Conservation (phyloP, 108 stramenopile species). For the Pseudonitzschia multistriata region DNA sequence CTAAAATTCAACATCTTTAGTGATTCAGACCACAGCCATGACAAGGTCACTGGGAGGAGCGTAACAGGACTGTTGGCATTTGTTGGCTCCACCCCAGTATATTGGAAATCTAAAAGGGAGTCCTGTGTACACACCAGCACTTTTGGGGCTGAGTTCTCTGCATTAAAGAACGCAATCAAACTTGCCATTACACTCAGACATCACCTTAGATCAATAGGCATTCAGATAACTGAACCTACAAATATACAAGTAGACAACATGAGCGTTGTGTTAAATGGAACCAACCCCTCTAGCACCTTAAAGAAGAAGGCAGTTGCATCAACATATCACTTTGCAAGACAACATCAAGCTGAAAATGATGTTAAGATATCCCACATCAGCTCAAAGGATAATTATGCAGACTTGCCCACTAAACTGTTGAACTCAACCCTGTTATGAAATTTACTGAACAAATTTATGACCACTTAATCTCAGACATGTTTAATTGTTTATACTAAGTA, state of each 20-base stretch:
- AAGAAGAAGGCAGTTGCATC: conserved; percentile 44
- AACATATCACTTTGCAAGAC: conserved; percentile 41
- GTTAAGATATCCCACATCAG: too few relatives aligned
- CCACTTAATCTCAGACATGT: too few relatives aligned
- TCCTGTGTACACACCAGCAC: conserved; percentile 41
- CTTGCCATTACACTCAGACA: too few relatives aligned
- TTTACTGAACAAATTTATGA: too few relatives aligned
- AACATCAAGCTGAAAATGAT: conserved; percentile 27
- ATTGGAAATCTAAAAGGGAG: conserved; percentile 40
- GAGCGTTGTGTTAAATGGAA: conserved; percentile 28
- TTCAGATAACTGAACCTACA: too few relatives aligned
- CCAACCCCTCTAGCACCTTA: conserved; percentile 34
- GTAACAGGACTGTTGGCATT: conserved; percentile 32
- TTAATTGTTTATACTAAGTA: too few relatives aligned
- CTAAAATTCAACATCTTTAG: too few relatives aligned
- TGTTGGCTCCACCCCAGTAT: conserved; percentile 29
- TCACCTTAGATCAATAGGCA: too few relatives aligned
- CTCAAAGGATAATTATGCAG: too few relatives aligned
- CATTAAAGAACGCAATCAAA: conserved; percentile 24
- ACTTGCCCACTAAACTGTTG: too few relatives aligned
- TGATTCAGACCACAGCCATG: conserved; percentile 39
- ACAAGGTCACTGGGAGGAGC: conserved; percentile 20
- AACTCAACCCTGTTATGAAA: too few relatives aligned
- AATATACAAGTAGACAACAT: too few relatives aligned
- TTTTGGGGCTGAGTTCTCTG: conserved; percentile 32